Base-by-base conservation (phyloP, 2,329 filamentous ascomycete genomes). In the Ceratocystiopsis brevicomis region DNA sequence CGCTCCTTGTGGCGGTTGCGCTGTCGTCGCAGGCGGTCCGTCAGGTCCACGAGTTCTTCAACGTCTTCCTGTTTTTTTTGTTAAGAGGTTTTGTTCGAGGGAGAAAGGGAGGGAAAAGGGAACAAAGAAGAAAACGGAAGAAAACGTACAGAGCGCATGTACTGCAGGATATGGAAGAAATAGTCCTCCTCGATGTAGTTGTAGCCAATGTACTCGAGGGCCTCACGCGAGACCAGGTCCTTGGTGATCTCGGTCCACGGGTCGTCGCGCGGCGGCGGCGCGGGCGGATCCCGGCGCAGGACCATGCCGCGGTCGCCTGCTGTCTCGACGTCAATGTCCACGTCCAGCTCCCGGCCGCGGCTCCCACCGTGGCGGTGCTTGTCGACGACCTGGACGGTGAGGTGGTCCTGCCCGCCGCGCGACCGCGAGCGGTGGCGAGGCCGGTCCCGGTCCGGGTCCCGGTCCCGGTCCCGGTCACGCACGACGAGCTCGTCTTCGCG, bases 201-300 rank as follows among this genome's bases (percentile, higher is more conserved):
- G 59, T 94, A 96, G 3, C 84, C 84, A 55, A 78, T 64, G 53
- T 80, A 69, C 52, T 93, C 79, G 50, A 96, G 82, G 16, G 90
- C 90, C 57, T 95, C 86, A 42, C 80, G 76, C 46, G 79, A 69
- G 15, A 96, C 84, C 34, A 96, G 63, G 52, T 94, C 87, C 62
- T 93, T 94, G 39, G 88, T 93, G 52, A 98, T 85, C 61, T 96
- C 90, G 0, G 90, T 98, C 88, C 88, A 96, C 65, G 93, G 82
- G 47, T 80, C 75, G 44, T 72, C 69, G 32, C 69, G 62, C 42
- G 67, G 68, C 18, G 65, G 58, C 42, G 67, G 68, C 18, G 65
- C 58, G 14, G 58, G 57, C 8, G 58, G 56, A 19, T 53, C 53
- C 16, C 39, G 34, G 15, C 60, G 54, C 43, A 53, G 61, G 45